phyloP scores from a whole-genome alignment of 2,329 filamentous ascomycete species.

The Aspergillus texensis region DNA sequence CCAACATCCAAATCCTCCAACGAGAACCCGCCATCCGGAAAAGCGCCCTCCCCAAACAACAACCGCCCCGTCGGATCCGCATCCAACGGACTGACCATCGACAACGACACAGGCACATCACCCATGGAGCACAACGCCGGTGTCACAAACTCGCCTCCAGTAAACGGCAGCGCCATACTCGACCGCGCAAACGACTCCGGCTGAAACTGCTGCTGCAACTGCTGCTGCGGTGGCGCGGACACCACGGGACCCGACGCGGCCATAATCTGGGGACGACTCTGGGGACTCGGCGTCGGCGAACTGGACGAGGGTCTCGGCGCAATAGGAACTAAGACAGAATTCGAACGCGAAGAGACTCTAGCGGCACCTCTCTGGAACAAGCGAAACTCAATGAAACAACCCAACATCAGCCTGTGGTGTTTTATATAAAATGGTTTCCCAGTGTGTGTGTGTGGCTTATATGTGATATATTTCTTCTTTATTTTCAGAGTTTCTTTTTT shows the following conservation, averaged over 20 bases:
- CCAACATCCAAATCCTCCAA: conserved; percentile 11
- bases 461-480: neutral
- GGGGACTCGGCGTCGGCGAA: conserved; percentile 7
- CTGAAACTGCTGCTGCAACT: neutral
- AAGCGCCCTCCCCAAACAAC: conserved; percentile 5
- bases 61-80: neutral
- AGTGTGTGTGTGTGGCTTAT: neutral
- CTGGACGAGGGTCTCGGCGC: conserved; percentile 20
- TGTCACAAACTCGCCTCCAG: neutral
- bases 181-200: neutral
- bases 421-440: neutral
- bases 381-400: conserved; percentile 10
- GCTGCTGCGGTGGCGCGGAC: neutral
- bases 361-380: conserved; percentile 17
- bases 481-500: neutral
- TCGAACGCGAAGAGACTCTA: conserved; percentile 16
- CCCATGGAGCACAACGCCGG: neutral
- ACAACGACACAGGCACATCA: conserved; percentile 1
- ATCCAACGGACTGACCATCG: conserved; percentile 5
- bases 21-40: conserved; percentile 1
- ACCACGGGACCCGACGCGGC: neutral
- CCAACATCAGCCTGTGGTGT: conserved; percentile 20
- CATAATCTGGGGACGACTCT: neutral
- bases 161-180: neutral
- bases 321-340: conserved; percentile 20